Base-by-base conservation (phyloP, 139 green algal species). In the Trebouxia sp. region DNA sequence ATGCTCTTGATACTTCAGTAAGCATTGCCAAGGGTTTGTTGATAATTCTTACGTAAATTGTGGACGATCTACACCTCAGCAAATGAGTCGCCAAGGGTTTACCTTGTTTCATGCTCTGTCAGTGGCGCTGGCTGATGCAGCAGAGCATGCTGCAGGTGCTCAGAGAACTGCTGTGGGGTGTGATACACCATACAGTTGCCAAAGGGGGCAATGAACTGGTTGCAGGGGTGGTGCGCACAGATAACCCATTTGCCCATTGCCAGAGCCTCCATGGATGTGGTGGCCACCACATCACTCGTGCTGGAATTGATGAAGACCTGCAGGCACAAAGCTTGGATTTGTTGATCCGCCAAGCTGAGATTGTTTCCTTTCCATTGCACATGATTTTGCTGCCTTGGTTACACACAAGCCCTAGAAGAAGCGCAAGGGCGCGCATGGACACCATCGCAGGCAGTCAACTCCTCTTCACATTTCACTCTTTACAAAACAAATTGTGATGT, bases 211-310 rank as follows among this genome's bases (percentile, higher is more conserved):
- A 98, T 98, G 85, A 98, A 99, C 26, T 86, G 85, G 89, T 99
- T 99, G 79, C 88, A 96, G 43, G 96, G 96, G 87, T 98, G 95
- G 55, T 98, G 90, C 14, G 95, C 94, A 67, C 91, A 95, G 45
- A 99, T 86, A 55, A 98, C 94, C 81, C 93, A 98, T 88, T 99
- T 99, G 85, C 96, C 96, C 96, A 99, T 99, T 26, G 96, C 96
- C 78, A 99, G 88, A 32, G 96, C 96, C 86, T 99, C 96, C n/a
- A 97, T 94, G 17, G 94, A 98, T 47, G 96, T 99, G 8, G 96
- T 99, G 78, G 95, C 96, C 72, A 99, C 95, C 37, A 99, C 96
- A 79, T 99, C 96, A 10, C 84, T 94, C 50, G 97, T 91, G 55
- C 86, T 94, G 38, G 94, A 94, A 84, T 99, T 99, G 83, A 99